These are phyloP conservation scores for Cyberlindnera petersonii DNA, from an alignment of 805 yeast genomes.

Conservation along the genomic window DNA sequence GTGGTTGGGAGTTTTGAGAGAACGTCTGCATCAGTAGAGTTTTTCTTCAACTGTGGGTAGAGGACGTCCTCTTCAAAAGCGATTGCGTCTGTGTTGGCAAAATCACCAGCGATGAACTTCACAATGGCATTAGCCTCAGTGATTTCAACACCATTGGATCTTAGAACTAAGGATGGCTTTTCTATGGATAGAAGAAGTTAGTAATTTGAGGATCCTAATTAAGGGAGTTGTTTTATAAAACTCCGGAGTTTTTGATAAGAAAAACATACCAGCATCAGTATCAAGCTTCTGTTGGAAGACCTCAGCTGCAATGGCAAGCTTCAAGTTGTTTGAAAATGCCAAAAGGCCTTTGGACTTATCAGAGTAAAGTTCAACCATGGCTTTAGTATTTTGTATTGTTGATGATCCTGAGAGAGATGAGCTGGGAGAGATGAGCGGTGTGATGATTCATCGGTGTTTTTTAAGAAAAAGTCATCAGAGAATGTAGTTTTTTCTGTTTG, in stretches of 20 bases:
- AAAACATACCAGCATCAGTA: conserved; percentile 27
- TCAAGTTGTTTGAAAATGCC: conserved; percentile 26
- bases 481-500: neutral
- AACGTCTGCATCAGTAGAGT: conserved; percentile 23
- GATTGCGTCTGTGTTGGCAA: conserved; percentile 33
- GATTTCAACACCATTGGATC: conserved; percentile 37
- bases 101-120: conserved; percentile 54
- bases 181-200: conserved; percentile 10
- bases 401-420: neutral
- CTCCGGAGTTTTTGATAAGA: neutral
- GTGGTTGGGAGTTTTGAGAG: conserved; percentile 19
- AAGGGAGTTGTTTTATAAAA: neutral
- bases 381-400: conserved; percentile 1
- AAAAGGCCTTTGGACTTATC: conserved; percentile 23
- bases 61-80: conserved; percentile 43
- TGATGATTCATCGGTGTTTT: neutral
- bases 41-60: conserved; percentile 35
- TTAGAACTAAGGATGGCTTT: conserved; percentile 22
- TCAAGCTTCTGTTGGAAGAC: conserved; percentile 19
- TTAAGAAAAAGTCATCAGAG: too few relatives aligned
- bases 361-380: conserved; percentile 21
- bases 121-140: conserved; percentile 68
- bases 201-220: too few relatives aligned
- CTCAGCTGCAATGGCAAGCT: conserved; percentile 28
- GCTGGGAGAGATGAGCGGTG: neutral